These are phyloP conservation scores for Puccinia polysora DNA, from an alignment of 1,284 basidiomycete genomes.

Conservation along the genomic window DNA sequence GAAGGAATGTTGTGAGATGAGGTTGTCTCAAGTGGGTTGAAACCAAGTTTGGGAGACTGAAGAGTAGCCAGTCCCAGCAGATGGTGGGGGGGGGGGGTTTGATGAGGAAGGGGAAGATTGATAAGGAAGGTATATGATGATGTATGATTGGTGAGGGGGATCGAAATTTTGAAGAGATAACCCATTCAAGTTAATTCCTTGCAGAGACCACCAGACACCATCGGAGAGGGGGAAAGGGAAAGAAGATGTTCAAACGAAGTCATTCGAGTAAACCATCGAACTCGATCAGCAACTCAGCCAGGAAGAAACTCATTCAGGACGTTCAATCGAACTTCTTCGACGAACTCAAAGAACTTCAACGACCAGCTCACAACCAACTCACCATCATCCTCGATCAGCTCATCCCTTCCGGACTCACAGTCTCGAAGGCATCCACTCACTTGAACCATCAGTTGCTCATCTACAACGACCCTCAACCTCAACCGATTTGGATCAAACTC, in stretches of 20 bases:
- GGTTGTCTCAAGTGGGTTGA: no score
- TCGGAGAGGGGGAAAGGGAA: no score
- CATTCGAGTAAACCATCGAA: constrained; percentile 16
- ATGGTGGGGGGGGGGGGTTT: no score
- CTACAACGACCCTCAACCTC: constrained; percentile 1
- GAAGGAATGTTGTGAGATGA: no score
- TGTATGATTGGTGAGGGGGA: no score
- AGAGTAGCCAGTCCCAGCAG: no score
- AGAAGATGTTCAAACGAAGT: constrained; percentile 31
- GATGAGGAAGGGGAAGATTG: no score
- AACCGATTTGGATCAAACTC: constrained; percentile 19
- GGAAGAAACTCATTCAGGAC: constrained; percentile 5
- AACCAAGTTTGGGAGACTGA: no score
- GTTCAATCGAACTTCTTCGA: not conserved
- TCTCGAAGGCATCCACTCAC: constrained; percentile 17
- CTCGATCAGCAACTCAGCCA: constrained; percentile 13
- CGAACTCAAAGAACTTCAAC: not conserved
- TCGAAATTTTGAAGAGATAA: no score
- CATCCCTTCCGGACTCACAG: not conserved
- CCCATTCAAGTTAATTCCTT: no score
- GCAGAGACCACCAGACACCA: no score
- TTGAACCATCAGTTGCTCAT: constrained; percentile 3
- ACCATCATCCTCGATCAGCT: not conserved
- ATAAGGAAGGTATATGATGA: no score
- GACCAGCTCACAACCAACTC: not conserved